phyloP scores from a whole-genome alignment of 2,329 filamentous ascomycete genomes.

The Beauveria asiatica region DNA sequence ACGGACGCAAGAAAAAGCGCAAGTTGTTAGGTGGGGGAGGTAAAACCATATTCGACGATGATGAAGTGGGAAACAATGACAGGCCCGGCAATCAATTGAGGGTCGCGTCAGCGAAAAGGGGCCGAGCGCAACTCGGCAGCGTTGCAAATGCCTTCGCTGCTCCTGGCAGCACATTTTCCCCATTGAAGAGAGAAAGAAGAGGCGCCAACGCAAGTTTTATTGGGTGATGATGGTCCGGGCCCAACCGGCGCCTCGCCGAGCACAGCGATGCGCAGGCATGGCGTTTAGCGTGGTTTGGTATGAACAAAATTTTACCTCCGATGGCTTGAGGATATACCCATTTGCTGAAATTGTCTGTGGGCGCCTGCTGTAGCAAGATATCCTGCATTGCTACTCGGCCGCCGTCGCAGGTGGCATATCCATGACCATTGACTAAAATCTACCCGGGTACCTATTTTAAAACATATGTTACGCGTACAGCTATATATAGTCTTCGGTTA shows the following conservation, averaged over 20 bases:
- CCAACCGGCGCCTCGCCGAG: background rate
- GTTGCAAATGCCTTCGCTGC: constrained; percentile 36
- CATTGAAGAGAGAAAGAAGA: constrained; percentile 61
- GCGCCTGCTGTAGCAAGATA: too few relatives aligned
- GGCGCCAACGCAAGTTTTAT: constrained; percentile 55
- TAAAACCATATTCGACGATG: constrained; percentile 63
- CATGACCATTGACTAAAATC: too few relatives aligned
- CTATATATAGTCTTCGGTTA: too few relatives aligned
- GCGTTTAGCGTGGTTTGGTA: background rate
- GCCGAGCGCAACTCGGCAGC: constrained; percentile 28
- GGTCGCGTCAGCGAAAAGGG: background rate
- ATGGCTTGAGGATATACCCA: background rate
- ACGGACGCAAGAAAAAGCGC: constrained; percentile 59
- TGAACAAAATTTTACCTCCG: background rate
- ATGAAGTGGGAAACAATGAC: constrained; percentile 27
- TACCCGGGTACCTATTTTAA: too few relatives aligned
- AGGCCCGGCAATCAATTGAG: background rate
- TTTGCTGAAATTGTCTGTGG: too few relatives aligned
- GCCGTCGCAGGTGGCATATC: too few relatives aligned
- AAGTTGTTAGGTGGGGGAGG: constrained; percentile 57
- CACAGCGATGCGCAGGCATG: background rate
- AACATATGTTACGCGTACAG: too few relatives aligned
- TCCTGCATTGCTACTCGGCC: too few relatives aligned
- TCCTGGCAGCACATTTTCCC: constrained; percentile 53
- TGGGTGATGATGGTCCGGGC: constrained; percentile 23